Conservation (phyloP, 768 basidiomycete genomes). For the Kwoniella dendrophila region DNA sequence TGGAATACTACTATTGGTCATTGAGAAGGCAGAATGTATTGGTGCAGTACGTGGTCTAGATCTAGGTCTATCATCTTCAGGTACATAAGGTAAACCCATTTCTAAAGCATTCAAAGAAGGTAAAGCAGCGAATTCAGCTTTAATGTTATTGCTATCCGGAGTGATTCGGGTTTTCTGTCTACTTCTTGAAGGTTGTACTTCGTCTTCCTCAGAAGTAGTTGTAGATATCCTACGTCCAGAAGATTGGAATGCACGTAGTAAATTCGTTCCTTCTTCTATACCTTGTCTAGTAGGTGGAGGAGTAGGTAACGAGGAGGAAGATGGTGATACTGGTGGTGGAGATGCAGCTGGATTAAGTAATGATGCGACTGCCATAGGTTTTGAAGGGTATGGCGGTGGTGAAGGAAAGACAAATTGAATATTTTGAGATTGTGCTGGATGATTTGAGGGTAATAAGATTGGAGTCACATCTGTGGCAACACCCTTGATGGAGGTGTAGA, state of each 20-base stretch:
- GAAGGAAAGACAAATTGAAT: constrained; percentile 46
- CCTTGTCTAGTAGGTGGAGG: constrained; percentile 16
- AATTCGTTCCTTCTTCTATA: constrained; percentile 16
- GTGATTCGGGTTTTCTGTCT: constrained; percentile 20
- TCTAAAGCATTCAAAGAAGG: constrained; percentile 43
- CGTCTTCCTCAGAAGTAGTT: constrained; percentile 49
- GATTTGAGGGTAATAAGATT: constrained; percentile 37
- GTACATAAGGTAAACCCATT: constrained; percentile 41
- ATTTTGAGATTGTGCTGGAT: constrained; percentile 34
- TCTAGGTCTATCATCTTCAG: constrained; percentile 23
- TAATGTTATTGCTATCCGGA: constrained; percentile 8
- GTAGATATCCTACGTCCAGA: constrained; percentile 47
- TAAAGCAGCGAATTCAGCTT: constrained; percentile 28
- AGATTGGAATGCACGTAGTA: constrained; percentile 31
- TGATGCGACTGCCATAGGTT: constrained; percentile 15
- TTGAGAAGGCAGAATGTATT: constrained; percentile 33
- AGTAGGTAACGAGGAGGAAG: constrained; percentile 17
- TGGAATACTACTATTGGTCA: constrained; percentile 13
- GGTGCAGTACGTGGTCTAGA: constrained; percentile 43
- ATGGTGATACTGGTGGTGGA: not conserved
- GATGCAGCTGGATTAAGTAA: constrained; percentile 15
- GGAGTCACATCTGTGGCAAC: constrained; percentile 35
- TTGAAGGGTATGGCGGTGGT: constrained; percentile 22
- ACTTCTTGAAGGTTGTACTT: constrained; percentile 37
- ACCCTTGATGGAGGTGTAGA: constrained; percentile 20